phyloP scores from a whole-genome alignment of 2,329 filamentous ascomycete species.

The Botrytis medusae region DNA sequence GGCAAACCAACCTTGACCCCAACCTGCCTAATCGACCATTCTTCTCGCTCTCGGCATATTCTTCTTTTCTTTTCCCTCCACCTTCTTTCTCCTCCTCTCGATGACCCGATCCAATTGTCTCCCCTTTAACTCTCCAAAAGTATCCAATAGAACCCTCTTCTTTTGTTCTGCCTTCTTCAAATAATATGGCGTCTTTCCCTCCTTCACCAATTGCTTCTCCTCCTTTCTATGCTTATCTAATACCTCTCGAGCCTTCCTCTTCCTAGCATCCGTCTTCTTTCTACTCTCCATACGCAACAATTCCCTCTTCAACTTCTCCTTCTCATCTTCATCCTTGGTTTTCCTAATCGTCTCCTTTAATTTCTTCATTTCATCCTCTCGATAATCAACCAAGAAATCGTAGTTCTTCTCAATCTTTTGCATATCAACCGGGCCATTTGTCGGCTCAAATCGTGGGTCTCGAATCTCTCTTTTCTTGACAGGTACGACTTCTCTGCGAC shows the following conservation, averaged over 20 bases:
- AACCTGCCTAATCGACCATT: constrained; percentile 35
- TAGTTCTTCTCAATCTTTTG: constrained; percentile 70
- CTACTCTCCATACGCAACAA: constrained; percentile 77
- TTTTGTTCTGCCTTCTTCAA: constrained; percentile 91
- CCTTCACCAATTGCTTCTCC: constrained; percentile 80
- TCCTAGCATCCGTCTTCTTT: constrained; percentile 67
- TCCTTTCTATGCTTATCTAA: constrained; percentile 72
- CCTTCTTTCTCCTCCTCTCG: constrained; percentile 87
- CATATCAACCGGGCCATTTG: constrained; percentile 57
- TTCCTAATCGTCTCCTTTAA: constrained; percentile 67
- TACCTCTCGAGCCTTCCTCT: constrained; percentile 68
- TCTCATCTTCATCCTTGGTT: constrained; percentile 64
- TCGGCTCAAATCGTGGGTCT: constrained; percentile 85
- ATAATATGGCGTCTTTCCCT: constrained; percentile 92
- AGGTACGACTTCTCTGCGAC: constrained; percentile 70
- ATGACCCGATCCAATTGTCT: constrained; percentile 82
- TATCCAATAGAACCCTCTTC: constrained; percentile 76
- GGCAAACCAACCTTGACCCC: background rate
- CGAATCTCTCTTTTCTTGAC: constrained; percentile 61
- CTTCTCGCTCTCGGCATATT: constrained; percentile 61
- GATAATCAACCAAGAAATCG: constrained; percentile 83
- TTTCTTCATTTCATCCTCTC: constrained; percentile 76
- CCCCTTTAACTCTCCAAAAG: constrained; percentile 80
- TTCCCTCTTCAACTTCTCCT: constrained; percentile 69
- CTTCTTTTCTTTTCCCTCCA: constrained; percentile 80